phyloP scores from a whole-genome alignment of 805 yeast species.

The Sugiyamaella smithiae region DNA sequence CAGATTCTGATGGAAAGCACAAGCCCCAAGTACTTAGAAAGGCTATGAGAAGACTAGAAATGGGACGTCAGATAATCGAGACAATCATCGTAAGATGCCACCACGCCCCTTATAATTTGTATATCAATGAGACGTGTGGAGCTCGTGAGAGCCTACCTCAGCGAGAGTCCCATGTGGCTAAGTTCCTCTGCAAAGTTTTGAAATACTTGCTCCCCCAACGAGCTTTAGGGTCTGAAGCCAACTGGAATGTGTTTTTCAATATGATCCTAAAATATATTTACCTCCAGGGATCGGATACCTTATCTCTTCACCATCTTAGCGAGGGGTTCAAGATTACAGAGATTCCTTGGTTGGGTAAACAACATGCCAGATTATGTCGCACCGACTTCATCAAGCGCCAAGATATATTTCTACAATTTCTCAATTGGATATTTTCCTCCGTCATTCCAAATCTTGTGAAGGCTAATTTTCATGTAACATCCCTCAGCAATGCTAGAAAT shows the following conservation, averaged over 20 bases:
- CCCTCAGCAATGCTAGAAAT: slow-evolving; percentile 41
- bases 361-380: slow-evolving; percentile 32
- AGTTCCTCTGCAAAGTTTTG: slow-evolving; percentile 31
- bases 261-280: slow-evolving; percentile 40
- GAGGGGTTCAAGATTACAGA: slow-evolving; percentile 41
- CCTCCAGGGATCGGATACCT: slow-evolving; percentile 38
- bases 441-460: slow-evolving; percentile 49
- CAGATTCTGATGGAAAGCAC: too few relatives aligned
- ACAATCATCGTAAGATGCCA: not conserved
- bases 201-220: slow-evolving; percentile 50
- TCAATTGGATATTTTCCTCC: slow-evolving; percentile 55
- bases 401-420: slow-evolving; percentile 40
- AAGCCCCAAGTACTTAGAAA: too few relatives aligned
- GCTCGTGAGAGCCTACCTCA: not conserved
- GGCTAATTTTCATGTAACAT: slow-evolving; percentile 67
- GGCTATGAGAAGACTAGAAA: too few relatives aligned
- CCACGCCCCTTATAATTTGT: slow-evolving; percentile 7
- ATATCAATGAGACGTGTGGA: slow-evolving; percentile 8
- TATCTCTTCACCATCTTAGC: slow-evolving; percentile 36
- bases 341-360: slow-evolving; percentile 55
- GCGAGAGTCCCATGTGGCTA: slow-evolving; percentile 7
- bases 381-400: slow-evolving; percentile 44
- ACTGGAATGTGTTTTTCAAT: slow-evolving; percentile 42
- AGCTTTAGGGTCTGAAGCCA: slow-evolving; percentile 51
- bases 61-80: not conserved